Evolutionary conservation across 805 yeast genomes (phyloP).

Genomic region (Kodamaea lidongshanica): DNA sequence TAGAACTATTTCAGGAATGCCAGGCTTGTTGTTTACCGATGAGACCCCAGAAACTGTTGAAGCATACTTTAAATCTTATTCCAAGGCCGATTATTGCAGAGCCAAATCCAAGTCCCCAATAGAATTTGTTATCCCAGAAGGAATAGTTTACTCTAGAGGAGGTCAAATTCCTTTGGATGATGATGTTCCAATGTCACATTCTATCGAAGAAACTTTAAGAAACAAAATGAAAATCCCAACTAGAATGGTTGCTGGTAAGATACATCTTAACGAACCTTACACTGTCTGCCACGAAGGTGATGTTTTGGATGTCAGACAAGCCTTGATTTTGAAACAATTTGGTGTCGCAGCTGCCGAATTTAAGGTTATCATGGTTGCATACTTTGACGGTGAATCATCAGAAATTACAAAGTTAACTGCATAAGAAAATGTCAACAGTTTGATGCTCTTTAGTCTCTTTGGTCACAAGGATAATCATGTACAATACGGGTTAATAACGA

Average conservation of each 20-base stretch:
- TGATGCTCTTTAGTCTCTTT: no score
- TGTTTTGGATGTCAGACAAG: constrained; percentile 80
- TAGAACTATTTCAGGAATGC: constrained; percentile 62
- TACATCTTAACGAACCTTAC: constrained; percentile 67
- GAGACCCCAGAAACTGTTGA: constrained; percentile 85
- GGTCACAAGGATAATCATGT: no score
- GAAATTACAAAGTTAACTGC: constrained; percentile 21
- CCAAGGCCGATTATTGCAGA: constrained; percentile 79
- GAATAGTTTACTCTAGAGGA: constrained; percentile 90
- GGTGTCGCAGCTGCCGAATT: constrained; percentile 94
- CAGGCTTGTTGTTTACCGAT: constrained; percentile 84
- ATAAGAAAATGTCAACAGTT: constrained; percentile 5
- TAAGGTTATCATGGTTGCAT: constrained; percentile 73
- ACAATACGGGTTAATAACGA: no score
- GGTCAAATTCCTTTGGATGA: constrained; percentile 87
- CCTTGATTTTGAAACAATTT: constrained; percentile 85
- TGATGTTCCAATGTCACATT: constrained; percentile 94
- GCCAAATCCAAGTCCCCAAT: constrained; percentile 83
- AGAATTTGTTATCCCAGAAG: constrained; percentile 80
- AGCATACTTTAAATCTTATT: constrained; percentile 76
- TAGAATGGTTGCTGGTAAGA: constrained; percentile 82
- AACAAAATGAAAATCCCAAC: constrained; percentile 88
- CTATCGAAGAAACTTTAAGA: constrained; percentile 89
- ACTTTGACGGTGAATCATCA: constrained; percentile 58
- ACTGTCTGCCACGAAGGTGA: constrained; percentile 78